phyloP scores from a whole-genome alignment of 805 yeast species.

The Maudiozyma serrabonitensis region DNA sequence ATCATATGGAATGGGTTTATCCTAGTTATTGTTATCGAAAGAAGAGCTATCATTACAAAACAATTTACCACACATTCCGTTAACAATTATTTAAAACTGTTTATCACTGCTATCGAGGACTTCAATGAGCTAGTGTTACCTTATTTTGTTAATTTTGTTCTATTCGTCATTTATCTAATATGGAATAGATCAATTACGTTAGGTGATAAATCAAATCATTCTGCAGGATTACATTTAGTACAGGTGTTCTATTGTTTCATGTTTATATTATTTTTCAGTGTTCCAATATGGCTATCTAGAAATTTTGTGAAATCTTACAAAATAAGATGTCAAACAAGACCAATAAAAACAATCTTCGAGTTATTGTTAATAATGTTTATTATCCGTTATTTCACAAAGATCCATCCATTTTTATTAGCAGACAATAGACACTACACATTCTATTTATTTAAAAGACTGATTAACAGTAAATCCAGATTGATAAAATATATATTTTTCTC shows the following conservation, averaged over 20 bases:
- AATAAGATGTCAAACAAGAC: conserved; percentile 20
- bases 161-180: conserved; percentile 49
- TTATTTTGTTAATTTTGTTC: conserved; percentile 39
- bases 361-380: conserved; percentile 33
- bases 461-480: conserved; percentile 35
- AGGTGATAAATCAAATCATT: conserved; percentile 87
- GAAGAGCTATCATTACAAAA: conserved; percentile 35
- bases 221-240: conserved; percentile 57
- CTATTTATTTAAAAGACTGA: conserved; percentile 64
- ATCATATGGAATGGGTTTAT: conserved; percentile 73
- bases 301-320: conserved; percentile 34
- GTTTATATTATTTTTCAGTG: conserved; percentile 54
- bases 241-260: conserved; percentile 73
- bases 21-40: conserved; percentile 44
- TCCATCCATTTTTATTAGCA: conserved; percentile 85
- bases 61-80: conserved; percentile 30
- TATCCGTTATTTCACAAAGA: conserved; percentile 54
- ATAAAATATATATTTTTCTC: conserved; percentile 42
- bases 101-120: conserved; percentile 31
- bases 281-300: conserved; percentile 62
- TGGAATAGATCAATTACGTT: conserved; percentile 77
- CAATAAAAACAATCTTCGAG: conserved; percentile 25
- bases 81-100: conserved; percentile 33
- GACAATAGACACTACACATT: conserved; percentile 93
- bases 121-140: conserved; percentile 36